Percentiles rank a stretch among this genome's conserved stretches.
phyloP scores from a whole-genome alignment of 78 protist genomes.

The Tieghemostelium lacteum region DNA sequence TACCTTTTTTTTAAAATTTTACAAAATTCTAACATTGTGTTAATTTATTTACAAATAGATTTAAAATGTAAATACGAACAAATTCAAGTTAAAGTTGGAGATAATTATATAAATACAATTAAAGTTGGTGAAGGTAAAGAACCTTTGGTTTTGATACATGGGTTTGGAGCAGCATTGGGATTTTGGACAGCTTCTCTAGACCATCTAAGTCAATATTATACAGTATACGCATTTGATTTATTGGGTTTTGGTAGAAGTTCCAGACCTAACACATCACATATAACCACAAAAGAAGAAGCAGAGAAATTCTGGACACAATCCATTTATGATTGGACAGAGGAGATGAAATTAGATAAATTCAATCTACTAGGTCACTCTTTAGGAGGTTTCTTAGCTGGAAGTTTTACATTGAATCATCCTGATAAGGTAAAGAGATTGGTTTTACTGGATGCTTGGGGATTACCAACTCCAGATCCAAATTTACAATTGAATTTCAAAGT shows the following conservation, averaged over 20 bases:
- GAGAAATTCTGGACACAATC: slow-evolving; percentile 44
- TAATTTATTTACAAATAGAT: not conserved
- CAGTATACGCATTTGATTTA: slow-evolving; percentile 73
- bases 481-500: not conserved
- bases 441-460: slow-evolving; percentile 40
- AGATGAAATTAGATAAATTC: slow-evolving; percentile 50
- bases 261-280: slow-evolving; percentile 14
- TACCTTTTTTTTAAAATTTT: not conserved
- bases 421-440: slow-evolving; percentile 9
- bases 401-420: slow-evolving; percentile 50
- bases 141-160: slow-evolving; percentile 67
- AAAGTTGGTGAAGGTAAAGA: slow-evolving; percentile 65
- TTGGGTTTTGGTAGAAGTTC: slow-evolving; percentile 72
- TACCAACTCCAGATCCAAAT: not conserved
- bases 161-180: slow-evolving; percentile 65
- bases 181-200: slow-evolving; percentile 70
- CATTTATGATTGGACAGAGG: slow-evolving; percentile 47
- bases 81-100: slow-evolving; percentile 37
- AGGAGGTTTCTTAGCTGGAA: slow-evolving; percentile 49
- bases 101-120: slow-evolving; percentile 31
- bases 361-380: slow-evolving; percentile 71
- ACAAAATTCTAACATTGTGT: not conserved
- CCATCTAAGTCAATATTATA: slow-evolving; percentile 37
- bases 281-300: slow-evolving; percentile 41
- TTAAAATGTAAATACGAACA: slow-evolving; percentile 40